Conservation (phyloP, 2,329 filamentous ascomycete species). For the Colletotrichum somersetense region DNA sequence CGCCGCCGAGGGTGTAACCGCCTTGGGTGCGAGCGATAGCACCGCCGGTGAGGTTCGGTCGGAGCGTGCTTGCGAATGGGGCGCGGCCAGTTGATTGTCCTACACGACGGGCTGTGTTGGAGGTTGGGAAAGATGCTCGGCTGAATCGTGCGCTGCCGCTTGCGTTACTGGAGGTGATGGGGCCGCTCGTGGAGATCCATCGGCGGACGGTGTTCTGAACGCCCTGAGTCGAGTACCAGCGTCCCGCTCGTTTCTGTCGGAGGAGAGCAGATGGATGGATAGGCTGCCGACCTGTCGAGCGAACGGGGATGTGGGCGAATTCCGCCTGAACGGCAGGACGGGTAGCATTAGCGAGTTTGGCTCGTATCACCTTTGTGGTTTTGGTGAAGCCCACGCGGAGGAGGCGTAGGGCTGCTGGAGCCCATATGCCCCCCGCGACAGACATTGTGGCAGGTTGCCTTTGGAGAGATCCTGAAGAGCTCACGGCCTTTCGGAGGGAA, state of each 20-base stretch:
- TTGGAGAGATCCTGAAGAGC: constrained; percentile 25
- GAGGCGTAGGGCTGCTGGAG: constrained; percentile 66
- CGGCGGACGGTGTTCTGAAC: constrained; percentile 62
- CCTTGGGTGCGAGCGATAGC: constrained; percentile 86
- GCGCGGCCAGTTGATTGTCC: constrained; percentile 78
- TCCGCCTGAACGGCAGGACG: constrained; percentile 59
- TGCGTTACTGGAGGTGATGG: constrained; percentile 44
- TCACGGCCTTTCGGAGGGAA: constrained; percentile 21
- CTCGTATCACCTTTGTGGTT: constrained; percentile 64
- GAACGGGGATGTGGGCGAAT: constrained; percentile 60
- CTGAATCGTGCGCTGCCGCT: constrained; percentile 55
- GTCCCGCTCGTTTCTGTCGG: constrained; percentile 60
- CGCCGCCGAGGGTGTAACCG: constrained; percentile 83
- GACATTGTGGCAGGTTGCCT: constrained; percentile 60
- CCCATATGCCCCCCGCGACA: constrained; percentile 69
- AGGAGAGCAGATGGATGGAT: constrained; percentile 65
- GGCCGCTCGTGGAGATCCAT: constrained; percentile 58
- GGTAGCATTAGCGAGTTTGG: constrained; percentile 60
- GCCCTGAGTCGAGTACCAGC: constrained; percentile 65
- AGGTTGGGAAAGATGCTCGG: constrained; percentile 63
- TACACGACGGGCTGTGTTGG: constrained; percentile 63
- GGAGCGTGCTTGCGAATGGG: constrained; percentile 88
- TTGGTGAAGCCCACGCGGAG: constrained; percentile 65
- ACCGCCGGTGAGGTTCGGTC: constrained; percentile 92
- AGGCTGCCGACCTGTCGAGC: constrained; percentile 60